Percentiles rank a stretch among this genome's conserved stretches.
phyloP scores from a whole-genome alignment of 768 basidiomycete species.

The Macrolepiota albuminosa region DNA sequence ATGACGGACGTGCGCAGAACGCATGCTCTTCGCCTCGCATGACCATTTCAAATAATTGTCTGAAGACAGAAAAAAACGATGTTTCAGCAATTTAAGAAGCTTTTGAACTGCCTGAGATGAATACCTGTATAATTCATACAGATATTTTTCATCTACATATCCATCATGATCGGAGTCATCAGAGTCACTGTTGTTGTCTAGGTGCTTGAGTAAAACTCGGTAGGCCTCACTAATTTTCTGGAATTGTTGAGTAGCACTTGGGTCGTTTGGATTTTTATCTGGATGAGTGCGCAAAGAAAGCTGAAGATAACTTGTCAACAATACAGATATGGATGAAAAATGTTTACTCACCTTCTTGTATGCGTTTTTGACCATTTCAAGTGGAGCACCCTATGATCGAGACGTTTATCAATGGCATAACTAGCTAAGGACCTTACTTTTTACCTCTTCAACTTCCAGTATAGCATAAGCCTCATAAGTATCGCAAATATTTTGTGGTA shows the following conservation, averaged over 20 bases:
- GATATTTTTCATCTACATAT: constrained; percentile 27
- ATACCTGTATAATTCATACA: constrained; percentile 37
- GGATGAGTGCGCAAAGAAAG: constrained; percentile 68
- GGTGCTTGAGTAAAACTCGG: constrained; percentile 50
- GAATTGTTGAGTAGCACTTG: constrained; percentile 62
- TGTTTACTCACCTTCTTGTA: constrained; percentile 59
- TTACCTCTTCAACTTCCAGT: constrained; percentile 54
- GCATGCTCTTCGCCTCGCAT: constrained; percentile 27
- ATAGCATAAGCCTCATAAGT: constrained; percentile 30
- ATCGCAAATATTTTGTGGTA: constrained; percentile 5
- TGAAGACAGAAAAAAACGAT: constrained; percentile 2
- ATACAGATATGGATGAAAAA: not conserved
- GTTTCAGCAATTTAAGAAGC: not conserved
- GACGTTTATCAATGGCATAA: not conserved
- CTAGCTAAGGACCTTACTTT: constrained; percentile 5
- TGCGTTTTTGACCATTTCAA: constrained; percentile 60
- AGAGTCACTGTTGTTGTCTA: constrained; percentile 34
- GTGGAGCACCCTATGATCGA: constrained; percentile 45
- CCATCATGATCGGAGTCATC: constrained; percentile 29
- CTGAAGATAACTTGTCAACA: constrained; percentile 22
- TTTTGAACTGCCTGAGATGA: constrained; percentile 2
- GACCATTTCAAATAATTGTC: constrained; percentile 39
- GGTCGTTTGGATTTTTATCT: constrained; percentile 69
- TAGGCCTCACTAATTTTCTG: constrained; percentile 70
- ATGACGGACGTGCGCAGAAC: constrained; percentile 7